Base-by-base conservation (phyloP, 352 stramenopile genomes). In the Globisporangium heterothallicum region DNA sequence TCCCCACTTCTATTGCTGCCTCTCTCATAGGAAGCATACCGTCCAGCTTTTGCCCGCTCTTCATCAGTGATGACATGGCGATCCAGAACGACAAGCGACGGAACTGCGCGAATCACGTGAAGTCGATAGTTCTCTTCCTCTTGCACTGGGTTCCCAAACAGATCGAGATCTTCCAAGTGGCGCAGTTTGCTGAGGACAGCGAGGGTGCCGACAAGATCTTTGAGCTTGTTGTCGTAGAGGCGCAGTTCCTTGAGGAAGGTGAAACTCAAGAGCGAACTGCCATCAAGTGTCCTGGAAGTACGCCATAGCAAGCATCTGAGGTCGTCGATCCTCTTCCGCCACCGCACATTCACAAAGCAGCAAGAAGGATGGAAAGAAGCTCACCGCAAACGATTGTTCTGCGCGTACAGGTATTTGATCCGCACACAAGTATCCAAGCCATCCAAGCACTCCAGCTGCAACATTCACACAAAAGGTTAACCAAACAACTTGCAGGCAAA, bases 91-190 rank as follows among this genome's bases (percentile, higher is more conserved):
- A 81, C 52, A 3, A 96, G 56, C 19, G 82, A 85, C 4, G 86
- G 86, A 24, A 94, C 66, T 0, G 72, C 64, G 29, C 77, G 61
- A 30, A 96, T 86, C 6, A 95, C 78, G 36, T 88, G 74, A 5
- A 96, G 65, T 0, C 86, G 82, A 29, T 96, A 96, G 36, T 84
- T 88, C 30, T 87, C 83, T 64, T 96, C 81, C 45, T 92, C 78
- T 0, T 74, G 68, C 5, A 94, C 43, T 8, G 84, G 79, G 42
- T 97, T 95, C 14, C 63, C 79, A 49, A 88, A 92, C 24, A 96
- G 57, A 56, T 95, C 83, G 27, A 96, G 67, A 27, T 84, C 71
- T 43, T 86, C 46, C 26, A 96, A 64, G 46, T 86, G 77, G 1
- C 76, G 68, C 22, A 94, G 56, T 16, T 77, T 63, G 34, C 61